Evolutionary conservation across 225 moss, liverwort and hornwort genomes (phyloP), one percentile per base, ranked within the genome.

Genomic region (Climacium dendroides): DNA sequence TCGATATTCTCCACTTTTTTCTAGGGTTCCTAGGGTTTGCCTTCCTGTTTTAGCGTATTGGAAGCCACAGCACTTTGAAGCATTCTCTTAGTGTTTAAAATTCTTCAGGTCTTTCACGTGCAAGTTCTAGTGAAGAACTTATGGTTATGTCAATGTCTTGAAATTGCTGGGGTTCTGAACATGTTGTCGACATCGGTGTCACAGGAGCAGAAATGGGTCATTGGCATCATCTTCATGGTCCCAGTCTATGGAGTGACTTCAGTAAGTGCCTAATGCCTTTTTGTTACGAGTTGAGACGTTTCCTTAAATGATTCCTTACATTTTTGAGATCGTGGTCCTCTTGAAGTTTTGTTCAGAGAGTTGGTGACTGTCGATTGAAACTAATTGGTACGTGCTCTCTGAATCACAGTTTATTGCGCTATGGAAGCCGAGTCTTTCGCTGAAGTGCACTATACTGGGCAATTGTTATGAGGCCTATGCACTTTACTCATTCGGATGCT

Each of bases 391-490:
- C 57, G 47, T 86, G n/a, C 57, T 80, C 64, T 87, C 15, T 91
- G 88, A 71, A 43, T 83, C 92, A 83, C 98, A 98, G 98, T 97
- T 99, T 72, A 89, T 97, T 87, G 93, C 99, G 34, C 89, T 99
- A 58, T 99, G 96, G 95, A 90, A 96, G 60, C 85, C 95, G 64
- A 85, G 77, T 45, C 90, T 93, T 67, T 97, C 97, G 67, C 87
- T 99, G 87, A 94, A 91, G 88, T 97, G 95, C 94, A 95, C 53
- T 90, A 97, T 97, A 90, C 74, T 99, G 94, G 97, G 99, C 84
- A 99, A 99, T 89, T 96, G 95, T 88, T 99, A 99, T 48, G 99
- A 99, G 94, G 93, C 99, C 26, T 99, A 96, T 89, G 99, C 99
- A 65, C 91, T 99, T 53, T 99, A 99, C 89, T 95, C 99, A 64